phyloP scores from a whole-genome alignment of 2,329 filamentous ascomycete species.

The Pseudogymnoascus sp. region DNA sequence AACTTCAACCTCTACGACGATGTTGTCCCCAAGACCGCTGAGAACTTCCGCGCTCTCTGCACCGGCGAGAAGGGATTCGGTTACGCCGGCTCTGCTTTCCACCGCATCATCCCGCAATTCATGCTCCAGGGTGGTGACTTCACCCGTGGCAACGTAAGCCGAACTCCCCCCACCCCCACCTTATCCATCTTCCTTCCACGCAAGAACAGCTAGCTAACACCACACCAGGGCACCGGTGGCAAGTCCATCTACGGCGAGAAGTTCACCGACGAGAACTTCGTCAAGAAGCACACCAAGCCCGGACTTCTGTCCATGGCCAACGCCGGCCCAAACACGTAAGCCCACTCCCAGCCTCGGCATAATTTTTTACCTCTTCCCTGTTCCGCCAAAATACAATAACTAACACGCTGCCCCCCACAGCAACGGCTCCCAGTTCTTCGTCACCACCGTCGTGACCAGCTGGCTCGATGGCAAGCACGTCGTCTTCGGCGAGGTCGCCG shows the following conservation, averaged over 20 bases:
- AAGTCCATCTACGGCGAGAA: slow-evolving; percentile 97
- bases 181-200: slow-evolving; percentile 15
- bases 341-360: slow-evolving; percentile 6
- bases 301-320: slow-evolving; percentile 98
- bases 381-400: slow-evolving; percentile 7
- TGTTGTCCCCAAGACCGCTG: slow-evolving; percentile 76
- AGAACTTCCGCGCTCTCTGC: slow-evolving; percentile 81
- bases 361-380: too few species aligned
- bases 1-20: slow-evolving; percentile 83
- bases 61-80: slow-evolving; percentile 72
- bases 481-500: slow-evolving; percentile 73
- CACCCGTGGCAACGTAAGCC: slow-evolving; percentile 76
- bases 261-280: slow-evolving; percentile 95
- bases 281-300: slow-evolving; percentile 81
- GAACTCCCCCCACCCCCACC: neutral
- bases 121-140: slow-evolving; percentile 97
- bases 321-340: slow-evolving; percentile 86
- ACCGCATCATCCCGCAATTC: slow-evolving; percentile 87
- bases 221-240: slow-evolving; percentile 73
- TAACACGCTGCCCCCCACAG: slow-evolving; percentile 55
- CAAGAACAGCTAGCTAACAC: slow-evolving; percentile 9
- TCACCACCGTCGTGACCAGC: slow-evolving; percentile 72
- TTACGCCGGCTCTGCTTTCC: slow-evolving; percentile 77
- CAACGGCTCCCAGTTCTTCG: slow-evolving; percentile 87
- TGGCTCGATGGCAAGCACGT: slow-evolving; percentile 82